Conservation (phyloP, 192 early-diverging fungal species). For the Podila horticola region DNA sequence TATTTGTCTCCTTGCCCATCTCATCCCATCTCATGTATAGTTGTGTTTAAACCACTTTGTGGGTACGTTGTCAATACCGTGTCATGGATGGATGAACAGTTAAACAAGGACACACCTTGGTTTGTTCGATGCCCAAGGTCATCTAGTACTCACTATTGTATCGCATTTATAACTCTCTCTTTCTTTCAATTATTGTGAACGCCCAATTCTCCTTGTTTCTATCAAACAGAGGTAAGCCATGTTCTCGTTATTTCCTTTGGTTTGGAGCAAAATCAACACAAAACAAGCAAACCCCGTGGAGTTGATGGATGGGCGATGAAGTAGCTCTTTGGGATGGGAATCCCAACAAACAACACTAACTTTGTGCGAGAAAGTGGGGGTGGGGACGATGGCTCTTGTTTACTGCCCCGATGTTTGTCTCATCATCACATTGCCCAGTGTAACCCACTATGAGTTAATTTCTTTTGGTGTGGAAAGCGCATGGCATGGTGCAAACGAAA, state of each 20-base stretch:
- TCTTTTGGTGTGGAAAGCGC: no score
- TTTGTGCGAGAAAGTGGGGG: no score
- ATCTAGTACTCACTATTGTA: no score
- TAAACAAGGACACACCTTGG: neutral
- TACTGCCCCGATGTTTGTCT: no score
- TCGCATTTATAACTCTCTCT: neutral
- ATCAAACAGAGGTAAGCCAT: constrained; percentile 3
- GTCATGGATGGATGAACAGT: neutral
- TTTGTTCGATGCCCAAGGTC: neutral
- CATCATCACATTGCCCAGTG: no score
- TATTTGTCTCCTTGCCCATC: neutral
- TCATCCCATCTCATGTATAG: neutral
- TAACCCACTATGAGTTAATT: no score
- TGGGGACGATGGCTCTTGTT: no score
- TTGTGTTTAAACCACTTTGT: neutral
- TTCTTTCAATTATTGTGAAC: neutral
- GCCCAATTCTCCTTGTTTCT: neutral
- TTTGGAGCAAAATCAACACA: no score
- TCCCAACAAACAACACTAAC: no score
- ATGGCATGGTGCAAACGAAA: no score
- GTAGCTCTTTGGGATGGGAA: no score
- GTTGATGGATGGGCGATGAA: neutral
- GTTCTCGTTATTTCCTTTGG: neutral
- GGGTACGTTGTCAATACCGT: neutral
- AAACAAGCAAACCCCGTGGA: neutral